Evolutionary conservation across 176 grass and related monocot species (phyloP).

Genomic region (Puya raimondii): DNA sequence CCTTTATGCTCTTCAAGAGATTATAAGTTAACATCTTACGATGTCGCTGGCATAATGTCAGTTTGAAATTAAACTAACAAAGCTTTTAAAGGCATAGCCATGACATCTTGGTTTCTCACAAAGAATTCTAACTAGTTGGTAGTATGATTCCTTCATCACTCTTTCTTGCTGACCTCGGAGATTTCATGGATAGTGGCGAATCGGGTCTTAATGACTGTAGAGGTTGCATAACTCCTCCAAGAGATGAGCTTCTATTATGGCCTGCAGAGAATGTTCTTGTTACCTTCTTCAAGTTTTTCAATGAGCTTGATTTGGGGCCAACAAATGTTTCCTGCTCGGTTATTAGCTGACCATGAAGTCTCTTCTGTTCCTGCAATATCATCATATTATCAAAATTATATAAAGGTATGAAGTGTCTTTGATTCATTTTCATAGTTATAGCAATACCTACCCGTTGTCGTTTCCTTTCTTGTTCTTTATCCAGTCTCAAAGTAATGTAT

Average conservation of each 20-base stretch:
- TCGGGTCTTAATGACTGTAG: not conserved
- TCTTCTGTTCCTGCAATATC: conserved; percentile 25
- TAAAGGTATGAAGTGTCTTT: not conserved
- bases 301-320: conserved; percentile 11
- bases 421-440: conserved; percentile 4
- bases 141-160: not conserved
- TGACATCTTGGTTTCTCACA: too few relatives aligned
- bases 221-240: not conserved
- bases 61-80: too few relatives aligned
- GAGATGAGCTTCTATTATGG: not conserved
- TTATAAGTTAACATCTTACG: too few relatives aligned
- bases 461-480: conserved; percentile 34
- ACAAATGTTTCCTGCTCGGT: conserved; percentile 5
- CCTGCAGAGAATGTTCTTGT: conserved; percentile 5
- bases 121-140: not conserved
- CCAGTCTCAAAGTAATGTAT: conserved; percentile 21
- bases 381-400: not conserved
- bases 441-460: conserved; percentile 11
- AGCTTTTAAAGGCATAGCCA: too few relatives aligned
- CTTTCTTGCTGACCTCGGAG: not conserved
- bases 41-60: too few relatives aligned
- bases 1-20: too few relatives aligned
- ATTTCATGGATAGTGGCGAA: not conserved
- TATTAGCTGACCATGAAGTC: conserved; percentile 15
- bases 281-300: conserved; percentile 12